These are phyloP conservation scores for Rhizopus sp. DNA, from an alignment of 371 early-diverging fungal genomes.

Conservation along the genomic window DNA sequence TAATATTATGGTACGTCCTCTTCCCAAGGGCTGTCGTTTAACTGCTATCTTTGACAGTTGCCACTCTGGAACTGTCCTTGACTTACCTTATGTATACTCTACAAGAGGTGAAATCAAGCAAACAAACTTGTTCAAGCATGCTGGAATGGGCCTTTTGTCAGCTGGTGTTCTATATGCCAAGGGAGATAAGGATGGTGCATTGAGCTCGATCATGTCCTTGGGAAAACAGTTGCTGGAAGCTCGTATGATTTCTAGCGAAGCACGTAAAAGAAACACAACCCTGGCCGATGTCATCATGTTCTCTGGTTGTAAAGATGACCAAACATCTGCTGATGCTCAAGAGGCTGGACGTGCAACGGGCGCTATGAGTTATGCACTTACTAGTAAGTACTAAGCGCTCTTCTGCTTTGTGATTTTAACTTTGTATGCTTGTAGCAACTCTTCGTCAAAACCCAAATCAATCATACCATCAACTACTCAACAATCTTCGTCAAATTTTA, in stretches of 20 bases:
- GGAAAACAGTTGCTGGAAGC: slow-evolving; percentile 48
- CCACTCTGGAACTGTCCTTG: slow-evolving; percentile 84
- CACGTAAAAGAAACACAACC: slow-evolving; percentile 48
- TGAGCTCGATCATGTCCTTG: slow-evolving; percentile 47
- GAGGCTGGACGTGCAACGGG: slow-evolving; percentile 62
- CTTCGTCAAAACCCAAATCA: slow-evolving; percentile 64
- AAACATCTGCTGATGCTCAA: slow-evolving; percentile 85
- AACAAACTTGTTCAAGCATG: slow-evolving; percentile 49
- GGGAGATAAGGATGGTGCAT: slow-evolving; percentile 45
- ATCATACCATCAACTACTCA: slow-evolving; percentile 77
- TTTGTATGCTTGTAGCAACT: slow-evolving; percentile 23
- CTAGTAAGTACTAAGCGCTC: slow-evolving; percentile 29
- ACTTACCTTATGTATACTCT: slow-evolving; percentile 85
- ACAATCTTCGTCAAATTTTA: slow-evolving; percentile 73
- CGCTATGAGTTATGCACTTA: slow-evolving; percentile 88
- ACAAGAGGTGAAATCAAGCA: slow-evolving; percentile 68
- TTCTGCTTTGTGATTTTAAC: neutral
- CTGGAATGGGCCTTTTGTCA: slow-evolving; percentile 46
- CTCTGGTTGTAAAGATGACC: slow-evolving; percentile 89
- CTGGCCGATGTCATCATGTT: slow-evolving; percentile 86
- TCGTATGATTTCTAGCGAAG: slow-evolving; percentile 37
- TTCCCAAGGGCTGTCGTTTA: slow-evolving; percentile 84
- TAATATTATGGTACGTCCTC: slow-evolving; percentile 73
- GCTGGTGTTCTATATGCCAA: slow-evolving; percentile 58
- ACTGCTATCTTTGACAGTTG: slow-evolving; percentile 88